Percentiles rank a stretch among this genome's conserved stretches.
Conservation (phyloP, 1,139 yeast species). For the Taiozyma sp. region DNA sequence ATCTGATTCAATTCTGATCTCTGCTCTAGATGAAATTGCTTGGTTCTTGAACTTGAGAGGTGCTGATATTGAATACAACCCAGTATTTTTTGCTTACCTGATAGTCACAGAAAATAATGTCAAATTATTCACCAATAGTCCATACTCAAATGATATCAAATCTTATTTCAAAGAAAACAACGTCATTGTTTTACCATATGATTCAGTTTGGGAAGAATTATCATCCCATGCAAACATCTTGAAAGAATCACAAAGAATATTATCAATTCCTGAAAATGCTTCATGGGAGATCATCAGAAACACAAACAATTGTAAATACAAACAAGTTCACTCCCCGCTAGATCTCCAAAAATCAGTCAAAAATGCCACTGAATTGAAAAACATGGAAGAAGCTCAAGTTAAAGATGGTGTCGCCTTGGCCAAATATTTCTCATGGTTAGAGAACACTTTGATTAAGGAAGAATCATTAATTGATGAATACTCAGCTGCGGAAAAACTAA, state of each 20-base stretch:
- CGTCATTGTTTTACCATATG: slow-evolving; percentile 47
- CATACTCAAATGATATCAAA: slow-evolving; percentile 26
- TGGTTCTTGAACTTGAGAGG: slow-evolving; percentile 92
- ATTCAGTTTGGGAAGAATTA: slow-evolving; percentile 49
- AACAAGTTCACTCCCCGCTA: slow-evolving; percentile 51
- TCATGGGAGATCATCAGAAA: slow-evolving; percentile 79
- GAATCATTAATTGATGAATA: slow-evolving; percentile 67
- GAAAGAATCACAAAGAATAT: slow-evolving; percentile 31
- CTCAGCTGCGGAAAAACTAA: slow-evolving; percentile 66
- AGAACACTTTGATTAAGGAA: slow-evolving; percentile 49
- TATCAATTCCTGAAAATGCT: slow-evolving; percentile 59
- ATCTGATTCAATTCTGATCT: slow-evolving; percentile 25
- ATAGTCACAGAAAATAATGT: slow-evolving; percentile 49
- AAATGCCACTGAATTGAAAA: slow-evolving; percentile 64
- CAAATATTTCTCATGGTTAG: slow-evolving; percentile 84
- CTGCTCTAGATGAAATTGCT: slow-evolving; percentile 83
- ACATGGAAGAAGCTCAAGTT: slow-evolving; percentile 73
- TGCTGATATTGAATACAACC: slow-evolving; percentile 78
- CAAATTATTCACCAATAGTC: slow-evolving; percentile 53
- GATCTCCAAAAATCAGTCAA: slow-evolving; percentile 75
- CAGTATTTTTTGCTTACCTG: slow-evolving; percentile 83
- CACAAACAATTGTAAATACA: slow-evolving; percentile 37
- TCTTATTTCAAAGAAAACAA: slow-evolving; percentile 29
- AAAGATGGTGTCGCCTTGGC: slow-evolving; percentile 84
- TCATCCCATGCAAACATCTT: slow-evolving; percentile 37